Percentiles rank a stretch among this genome's conserved stretches.
Evolutionary conservation across 2,329 filamentous ascomycete species (phyloP).

Genomic region (Pyricularia sp.): DNA sequence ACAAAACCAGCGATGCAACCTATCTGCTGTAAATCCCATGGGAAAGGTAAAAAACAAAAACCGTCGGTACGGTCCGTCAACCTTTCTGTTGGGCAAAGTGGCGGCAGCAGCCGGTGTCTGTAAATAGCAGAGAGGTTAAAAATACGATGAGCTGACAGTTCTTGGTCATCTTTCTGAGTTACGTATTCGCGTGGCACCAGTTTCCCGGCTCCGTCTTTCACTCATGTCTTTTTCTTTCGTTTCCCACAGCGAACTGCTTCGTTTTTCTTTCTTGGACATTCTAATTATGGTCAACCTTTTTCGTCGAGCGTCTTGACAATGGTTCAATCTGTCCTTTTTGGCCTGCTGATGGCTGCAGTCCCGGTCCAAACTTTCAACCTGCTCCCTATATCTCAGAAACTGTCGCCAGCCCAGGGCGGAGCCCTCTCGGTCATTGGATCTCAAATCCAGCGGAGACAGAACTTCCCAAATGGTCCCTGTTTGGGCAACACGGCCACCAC

Average conservation of each 20-base stretch:
- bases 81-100: neutral
- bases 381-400: neutral
- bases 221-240: neutral
- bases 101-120: neutral
- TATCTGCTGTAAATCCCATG: neutral
- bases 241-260: neutral
- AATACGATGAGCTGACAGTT: neutral
- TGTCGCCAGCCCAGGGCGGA: neutral
- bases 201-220: neutral
- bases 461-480: neutral
- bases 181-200: neutral
- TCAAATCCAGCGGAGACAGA: neutral
- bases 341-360: neutral
- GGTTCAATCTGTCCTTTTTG: neutral
- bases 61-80: neutral
- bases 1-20: neutral
- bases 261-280: neutral
- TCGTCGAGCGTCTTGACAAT: neutral
- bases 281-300: neutral
- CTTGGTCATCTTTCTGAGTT: neutral
- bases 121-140: neutral
- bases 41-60: neutral
- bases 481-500: conserved; percentile 3
- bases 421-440: neutral
- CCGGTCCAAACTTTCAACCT: neutral